These are phyloP conservation scores for Aspergillus sp. DNA, from an alignment of 2,329 filamentous ascomycete species.

Conservation along the genomic window DNA sequence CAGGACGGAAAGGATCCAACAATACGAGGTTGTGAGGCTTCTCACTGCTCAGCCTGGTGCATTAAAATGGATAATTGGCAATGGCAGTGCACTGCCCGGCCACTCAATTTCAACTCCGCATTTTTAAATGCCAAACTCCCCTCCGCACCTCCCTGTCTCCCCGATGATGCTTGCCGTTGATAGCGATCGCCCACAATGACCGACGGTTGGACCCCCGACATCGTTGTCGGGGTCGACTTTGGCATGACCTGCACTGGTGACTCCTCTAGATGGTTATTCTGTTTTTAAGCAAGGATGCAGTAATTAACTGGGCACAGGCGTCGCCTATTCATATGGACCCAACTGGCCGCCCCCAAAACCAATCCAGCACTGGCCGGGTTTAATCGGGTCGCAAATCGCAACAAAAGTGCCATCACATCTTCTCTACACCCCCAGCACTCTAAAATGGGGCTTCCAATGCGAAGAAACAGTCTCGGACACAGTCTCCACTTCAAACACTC, in stretches of 20 bases:
- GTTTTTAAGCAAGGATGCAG: too few species aligned
- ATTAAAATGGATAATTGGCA: too few species aligned
- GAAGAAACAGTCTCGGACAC: constrained; percentile 30
- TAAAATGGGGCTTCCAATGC: constrained; percentile 37
- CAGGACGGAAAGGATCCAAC: neutral
- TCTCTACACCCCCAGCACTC: constrained; percentile 22
- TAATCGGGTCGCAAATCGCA: constrained; percentile 27
- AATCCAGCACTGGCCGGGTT: constrained; percentile 37
- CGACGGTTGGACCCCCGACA: constrained; percentile 25
- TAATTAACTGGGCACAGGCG: constrained; percentile 20
- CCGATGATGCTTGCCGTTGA: neutral
- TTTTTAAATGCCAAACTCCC: neutral
- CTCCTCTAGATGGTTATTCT: too few species aligned
- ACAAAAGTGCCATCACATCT: constrained; percentile 37
- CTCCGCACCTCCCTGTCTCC: too few species aligned
- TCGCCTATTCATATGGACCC: constrained; percentile 37
- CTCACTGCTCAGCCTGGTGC: neutral
- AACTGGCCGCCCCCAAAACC: constrained; percentile 34
- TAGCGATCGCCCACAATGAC: neutral
- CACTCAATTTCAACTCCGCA: neutral
- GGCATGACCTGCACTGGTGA: constrained; percentile 32
- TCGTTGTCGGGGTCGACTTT: constrained; percentile 28
- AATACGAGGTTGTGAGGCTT: neutral
- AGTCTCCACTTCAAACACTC: too few species aligned
- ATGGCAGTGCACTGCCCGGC: neutral